Evolutionary conservation across 805 yeast genomes (phyloP).

Genomic region (Candida ulmi): DNA sequence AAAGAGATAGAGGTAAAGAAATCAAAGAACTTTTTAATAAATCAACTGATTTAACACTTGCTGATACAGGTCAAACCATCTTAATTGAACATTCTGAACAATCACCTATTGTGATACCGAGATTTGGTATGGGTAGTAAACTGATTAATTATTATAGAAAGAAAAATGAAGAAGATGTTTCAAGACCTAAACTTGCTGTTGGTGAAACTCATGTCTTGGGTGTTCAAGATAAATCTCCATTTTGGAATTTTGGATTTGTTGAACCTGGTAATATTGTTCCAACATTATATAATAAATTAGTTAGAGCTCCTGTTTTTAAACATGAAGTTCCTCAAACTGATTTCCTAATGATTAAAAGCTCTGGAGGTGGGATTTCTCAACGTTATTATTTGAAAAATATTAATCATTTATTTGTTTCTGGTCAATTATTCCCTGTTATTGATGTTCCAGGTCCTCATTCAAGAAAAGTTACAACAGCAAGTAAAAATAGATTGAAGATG

Average conservation of each 20-base stretch:
- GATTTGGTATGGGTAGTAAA: constrained; percentile 95
- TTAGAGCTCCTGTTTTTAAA: constrained; percentile 87
- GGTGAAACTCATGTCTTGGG: constrained; percentile 97
- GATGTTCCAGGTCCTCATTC: constrained; percentile 98
- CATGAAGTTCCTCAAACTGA: constrained; percentile 80
- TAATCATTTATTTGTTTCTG: constrained; percentile 76
- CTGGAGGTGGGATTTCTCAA: constrained; percentile 69
- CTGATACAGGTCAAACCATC: constrained; percentile 76
- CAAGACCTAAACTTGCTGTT: constrained; percentile 79
- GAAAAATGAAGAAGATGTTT: constrained; percentile 68
- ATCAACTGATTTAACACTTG: constrained; percentile 72
- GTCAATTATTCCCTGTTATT: constrained; percentile 88
- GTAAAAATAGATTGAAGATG: constrained; percentile 89
- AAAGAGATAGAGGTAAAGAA: constrained; percentile 83
- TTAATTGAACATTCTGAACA: constrained; percentile 90
- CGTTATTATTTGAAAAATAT: constrained; percentile 64
- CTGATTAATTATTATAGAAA: constrained; percentile 90
- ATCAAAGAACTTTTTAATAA: constrained; percentile 65
- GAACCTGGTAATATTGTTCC: constrained; percentile 94
- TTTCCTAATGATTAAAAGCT: constrained; percentile 71
- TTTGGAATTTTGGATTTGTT: constrained; percentile 97
- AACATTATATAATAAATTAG: constrained; percentile 84
- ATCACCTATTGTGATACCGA: constrained; percentile 72
- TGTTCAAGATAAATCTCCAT: constrained; percentile 94
- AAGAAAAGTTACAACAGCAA: constrained; percentile 88